Evolutionary conservation across 208 protist genomes (phyloP).

Genomic region (Leishmania lainsoni): DNA sequence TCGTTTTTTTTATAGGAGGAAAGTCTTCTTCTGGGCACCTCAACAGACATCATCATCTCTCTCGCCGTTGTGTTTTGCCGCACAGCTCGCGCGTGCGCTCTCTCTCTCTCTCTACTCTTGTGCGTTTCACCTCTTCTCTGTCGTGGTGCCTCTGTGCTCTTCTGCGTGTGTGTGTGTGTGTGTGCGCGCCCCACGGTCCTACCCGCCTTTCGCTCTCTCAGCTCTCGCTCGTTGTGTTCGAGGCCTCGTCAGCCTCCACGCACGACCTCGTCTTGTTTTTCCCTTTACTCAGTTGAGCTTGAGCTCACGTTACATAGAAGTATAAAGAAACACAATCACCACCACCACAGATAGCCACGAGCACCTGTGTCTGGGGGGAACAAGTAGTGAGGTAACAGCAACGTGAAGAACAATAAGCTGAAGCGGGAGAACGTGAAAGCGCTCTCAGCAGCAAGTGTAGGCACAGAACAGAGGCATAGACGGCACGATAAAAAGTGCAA

Average conservation of each 20-base stretch:
- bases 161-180: neutral
- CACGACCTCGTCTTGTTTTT: conserved; percentile 8
- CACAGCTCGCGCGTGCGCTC: too few relatives aligned
- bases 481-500: neutral
- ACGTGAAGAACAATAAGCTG: neutral
- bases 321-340: neutral
- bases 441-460: neutral
- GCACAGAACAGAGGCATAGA: neutral
- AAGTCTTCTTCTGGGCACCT: neutral
- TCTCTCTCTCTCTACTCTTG: neutral
- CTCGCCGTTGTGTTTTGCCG: neutral
- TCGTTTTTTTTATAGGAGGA: neutral
- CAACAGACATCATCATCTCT: neutral
- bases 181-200: neutral
- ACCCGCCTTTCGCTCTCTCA: neutral
- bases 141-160: neutral
- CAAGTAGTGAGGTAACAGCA: neutral
- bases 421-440: neutral
- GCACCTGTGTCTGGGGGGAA: neutral
- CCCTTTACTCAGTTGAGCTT: neutral
- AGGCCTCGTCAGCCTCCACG: neutral
- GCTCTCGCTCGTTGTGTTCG: neutral
- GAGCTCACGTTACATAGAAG: neutral
- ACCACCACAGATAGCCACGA: neutral
- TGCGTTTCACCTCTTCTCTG: neutral